Base-by-base conservation (phyloP, 2,329 filamentous ascomycete species). In the Hirsutella rhossiliensis region DNA sequence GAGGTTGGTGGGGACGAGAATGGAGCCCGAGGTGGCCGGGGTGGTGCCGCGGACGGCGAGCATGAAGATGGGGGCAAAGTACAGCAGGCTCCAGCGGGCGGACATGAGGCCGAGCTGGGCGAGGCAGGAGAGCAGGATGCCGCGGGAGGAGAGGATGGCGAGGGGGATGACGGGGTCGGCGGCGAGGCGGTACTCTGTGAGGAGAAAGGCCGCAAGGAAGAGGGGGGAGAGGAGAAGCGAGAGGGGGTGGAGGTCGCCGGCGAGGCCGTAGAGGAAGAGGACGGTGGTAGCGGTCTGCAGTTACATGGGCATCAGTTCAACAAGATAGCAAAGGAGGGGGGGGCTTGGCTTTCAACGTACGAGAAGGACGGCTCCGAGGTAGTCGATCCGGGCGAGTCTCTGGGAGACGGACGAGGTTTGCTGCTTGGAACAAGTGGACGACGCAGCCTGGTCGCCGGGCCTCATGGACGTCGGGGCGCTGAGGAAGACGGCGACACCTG, bases 11-110 rank as follows among this genome's bases (percentile, higher is more conserved):
- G 87, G 86, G 40, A 94, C 76, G 7, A 94, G 72, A 31, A 90
- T 81, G 4, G 82, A 73, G 3, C 87, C 87, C 3, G 85, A 82
- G 2, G 76, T 67, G 1, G 84, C 81, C 0, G 84, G 82, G 1
- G 73, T 64, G 66, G 19, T 23, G 38, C 38, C 38, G 15, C 38
- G 38, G 38, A 40, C 38, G 38, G 38, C 38, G 20, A 40, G 83
- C 83, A 85, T 82, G 54, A 87, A 89, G 38, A 87, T 78, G 0
- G 87, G 87, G 0, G 82, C 75, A 62, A 87, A 94, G 66, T 88
- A 92, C 8, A 94, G 69, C 2, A 94, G 72, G 7, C 73, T 73
- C 87, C 86, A 94, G 45, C 87, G 80, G 2, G 83, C 74, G 57
- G 84, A 80, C 84, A 94, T 90, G 58, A 87, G 75, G 18, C 82